Conservation (phyloP, 371 early-diverging fungal genomes). For the Zopfochytrium polystomum region DNA sequence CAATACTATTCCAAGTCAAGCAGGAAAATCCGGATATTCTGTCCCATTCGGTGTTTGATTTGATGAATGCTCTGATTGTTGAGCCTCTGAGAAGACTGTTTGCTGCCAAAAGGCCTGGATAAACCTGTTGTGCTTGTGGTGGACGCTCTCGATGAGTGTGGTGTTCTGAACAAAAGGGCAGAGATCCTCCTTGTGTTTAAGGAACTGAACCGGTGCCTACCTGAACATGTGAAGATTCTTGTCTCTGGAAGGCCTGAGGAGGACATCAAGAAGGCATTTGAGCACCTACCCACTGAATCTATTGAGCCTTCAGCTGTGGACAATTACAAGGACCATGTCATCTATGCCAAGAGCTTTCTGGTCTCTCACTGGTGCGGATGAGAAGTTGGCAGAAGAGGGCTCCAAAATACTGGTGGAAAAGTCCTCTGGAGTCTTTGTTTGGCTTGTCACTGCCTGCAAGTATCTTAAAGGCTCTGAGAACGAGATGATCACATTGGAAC, state of each 20-base stretch:
- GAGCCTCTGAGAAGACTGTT: conserved; percentile 8
- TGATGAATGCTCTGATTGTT: conserved; percentile 9
- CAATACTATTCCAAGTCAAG: conserved; percentile 8
- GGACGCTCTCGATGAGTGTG: conserved; percentile 33
- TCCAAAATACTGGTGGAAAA: conserved; percentile 11
- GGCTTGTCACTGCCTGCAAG: conserved; percentile 26
- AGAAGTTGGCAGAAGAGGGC: not conserved
- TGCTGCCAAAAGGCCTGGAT: not conserved
- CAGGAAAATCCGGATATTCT: conserved; percentile 2
- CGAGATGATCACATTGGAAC: conserved; percentile 7
- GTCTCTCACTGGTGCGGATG: not conserved
- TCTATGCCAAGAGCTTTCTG: conserved; percentile 10
- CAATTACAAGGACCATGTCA: conserved; percentile 9
- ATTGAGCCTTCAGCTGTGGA: conserved; percentile 14
- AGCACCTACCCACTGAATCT: not conserved
- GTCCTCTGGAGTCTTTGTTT: conserved; percentile 23
- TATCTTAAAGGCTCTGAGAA: not conserved
- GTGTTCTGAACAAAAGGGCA: conserved; percentile 10
- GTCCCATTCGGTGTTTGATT: conserved; percentile 4
- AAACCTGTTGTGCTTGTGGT: conserved; percentile 22
- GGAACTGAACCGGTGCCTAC: conserved; percentile 11
- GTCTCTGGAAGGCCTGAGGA: conserved; percentile 21
- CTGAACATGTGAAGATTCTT: conserved; percentile 19
- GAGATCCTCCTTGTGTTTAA: conserved; percentile 23
- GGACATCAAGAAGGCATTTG: conserved; percentile 21